Evolutionary conservation across 2,329 filamentous ascomycete genomes (phyloP).

Genomic region (Rutstroemia sydowiana): DNA sequence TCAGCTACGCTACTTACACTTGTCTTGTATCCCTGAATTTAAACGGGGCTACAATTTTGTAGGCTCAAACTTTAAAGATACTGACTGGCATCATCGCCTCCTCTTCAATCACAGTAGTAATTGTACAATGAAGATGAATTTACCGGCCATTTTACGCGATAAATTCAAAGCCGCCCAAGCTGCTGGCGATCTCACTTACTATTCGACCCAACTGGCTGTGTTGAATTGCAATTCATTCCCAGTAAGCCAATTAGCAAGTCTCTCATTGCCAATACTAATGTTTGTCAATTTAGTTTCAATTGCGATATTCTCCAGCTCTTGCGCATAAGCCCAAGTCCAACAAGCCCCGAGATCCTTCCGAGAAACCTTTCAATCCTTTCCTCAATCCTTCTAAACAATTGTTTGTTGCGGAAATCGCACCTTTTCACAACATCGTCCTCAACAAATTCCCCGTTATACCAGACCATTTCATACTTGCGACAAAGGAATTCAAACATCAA

Average conservation of each 20-base stretch:
- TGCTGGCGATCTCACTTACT: constrained; percentile 25
- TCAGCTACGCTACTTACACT: no score
- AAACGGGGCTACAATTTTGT: no score
- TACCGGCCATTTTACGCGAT: constrained; percentile 24
- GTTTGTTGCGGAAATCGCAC: constrained; percentile 46
- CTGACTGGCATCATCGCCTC: no score
- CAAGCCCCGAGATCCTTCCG: constrained; percentile 21
- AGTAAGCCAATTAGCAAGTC: constrained; percentile 14
- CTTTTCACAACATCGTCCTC: constrained; percentile 56
- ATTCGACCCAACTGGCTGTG: constrained; percentile 25
- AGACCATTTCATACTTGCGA: constrained; percentile 66
- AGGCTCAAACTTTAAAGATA: no score
- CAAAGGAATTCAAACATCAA: constrained; percentile 56
- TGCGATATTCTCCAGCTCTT: constrained; percentile 63
- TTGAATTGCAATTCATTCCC: constrained; percentile 23
- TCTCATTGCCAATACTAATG: background rate
- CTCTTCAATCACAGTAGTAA: no score
- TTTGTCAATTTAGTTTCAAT: constrained; percentile 51
- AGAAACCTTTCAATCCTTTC: constrained; percentile 53
- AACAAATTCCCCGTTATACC: constrained; percentile 70
- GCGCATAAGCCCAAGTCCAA: constrained; percentile 55
- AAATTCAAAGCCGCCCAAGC: constrained; percentile 26
- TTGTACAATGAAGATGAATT: constrained; percentile 5
- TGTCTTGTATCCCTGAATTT: no score
- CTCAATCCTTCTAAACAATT: constrained; percentile 47